Conservation (phyloP, 108 stramenopile species). For the Nitzschia sp. region DNA sequence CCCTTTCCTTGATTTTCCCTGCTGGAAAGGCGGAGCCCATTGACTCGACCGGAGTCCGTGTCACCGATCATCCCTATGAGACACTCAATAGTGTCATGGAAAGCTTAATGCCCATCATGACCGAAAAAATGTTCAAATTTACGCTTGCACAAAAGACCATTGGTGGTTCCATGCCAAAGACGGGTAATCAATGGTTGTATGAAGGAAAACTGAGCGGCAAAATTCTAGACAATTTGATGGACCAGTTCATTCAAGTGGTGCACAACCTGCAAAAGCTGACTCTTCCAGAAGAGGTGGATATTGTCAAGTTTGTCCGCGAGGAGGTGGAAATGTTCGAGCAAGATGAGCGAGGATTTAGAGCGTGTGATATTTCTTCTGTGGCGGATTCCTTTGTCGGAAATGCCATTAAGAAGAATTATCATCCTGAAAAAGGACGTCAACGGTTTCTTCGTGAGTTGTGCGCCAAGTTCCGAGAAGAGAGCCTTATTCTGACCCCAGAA, state of each 20-base stretch:
- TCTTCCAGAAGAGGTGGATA: constrained; percentile 59
- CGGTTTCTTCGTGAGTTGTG: constrained; percentile 48
- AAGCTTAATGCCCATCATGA: constrained; percentile 35
- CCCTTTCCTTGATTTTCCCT: constrained; percentile 20
- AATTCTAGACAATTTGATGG: constrained; percentile 51
- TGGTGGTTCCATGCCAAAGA: constrained; percentile 49
- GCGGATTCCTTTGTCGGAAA: constrained; percentile 62
- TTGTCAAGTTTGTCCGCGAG: constrained; percentile 40
- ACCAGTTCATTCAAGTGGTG: constrained; percentile 60
- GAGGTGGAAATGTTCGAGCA: constrained; percentile 46
- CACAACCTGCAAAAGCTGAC: constrained; percentile 61
- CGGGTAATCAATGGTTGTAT: constrained; percentile 52
- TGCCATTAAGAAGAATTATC: constrained; percentile 72
- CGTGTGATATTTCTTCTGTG: constrained; percentile 44
- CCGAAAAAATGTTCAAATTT: constrained; percentile 63
- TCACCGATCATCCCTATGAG: constrained; percentile 36
- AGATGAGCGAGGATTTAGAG: constrained; percentile 21
- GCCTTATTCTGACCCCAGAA: constrained; percentile 41
- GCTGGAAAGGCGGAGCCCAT: neutral
- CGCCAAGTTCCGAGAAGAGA: constrained; percentile 35
- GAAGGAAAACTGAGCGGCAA: constrained; percentile 53
- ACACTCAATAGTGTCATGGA: constrained; percentile 45
- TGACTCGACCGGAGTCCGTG: neutral
- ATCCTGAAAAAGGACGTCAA: constrained; percentile 64
- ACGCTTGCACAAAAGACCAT: constrained; percentile 74